Conservation (phyloP, 441 rosid species). For the Gossypium schwendimanii region DNA sequence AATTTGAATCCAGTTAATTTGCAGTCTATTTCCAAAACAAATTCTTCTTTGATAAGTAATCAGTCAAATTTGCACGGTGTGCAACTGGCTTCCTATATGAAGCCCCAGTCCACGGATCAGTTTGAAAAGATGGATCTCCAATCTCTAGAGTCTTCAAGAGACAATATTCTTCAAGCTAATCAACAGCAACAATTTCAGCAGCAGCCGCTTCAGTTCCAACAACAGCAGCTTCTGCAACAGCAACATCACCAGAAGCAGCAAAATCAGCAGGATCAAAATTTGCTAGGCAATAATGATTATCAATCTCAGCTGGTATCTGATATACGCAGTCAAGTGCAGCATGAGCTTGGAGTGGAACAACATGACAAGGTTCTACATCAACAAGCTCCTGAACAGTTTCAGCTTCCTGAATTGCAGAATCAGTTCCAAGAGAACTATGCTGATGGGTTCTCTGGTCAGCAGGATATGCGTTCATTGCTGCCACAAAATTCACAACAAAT, state of each 20-base stretch:
- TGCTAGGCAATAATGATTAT: conserved; percentile 44
- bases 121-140: conserved; percentile 52
- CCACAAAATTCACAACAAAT: conserved; percentile 60
- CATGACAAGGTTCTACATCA: conserved; percentile 45
- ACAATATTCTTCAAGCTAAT: conserved; percentile 46
- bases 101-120: conserved; percentile 42
- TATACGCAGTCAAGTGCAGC: conserved; percentile 56
- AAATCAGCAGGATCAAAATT: conserved; percentile 10
- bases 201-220: conserved; percentile 54
- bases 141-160: conserved; percentile 37
- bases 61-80: conserved; percentile 41
- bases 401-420: conserved; percentile 62
- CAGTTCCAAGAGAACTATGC: conserved; percentile 59
- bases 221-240: conserved; percentile 63
- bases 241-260: conserved; percentile 62
- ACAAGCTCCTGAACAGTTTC: conserved; percentile 58
- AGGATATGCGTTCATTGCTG: conserved; percentile 40
- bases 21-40: conserved; percentile 54
- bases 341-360: conserved; percentile 68
- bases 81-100: conserved; percentile 42
- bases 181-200: conserved; percentile 74
- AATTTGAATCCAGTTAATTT: conserved; percentile 46
- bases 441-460: conserved; percentile 51
- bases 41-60: conserved; percentile 42
- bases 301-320: conserved; percentile 54